phyloP scores from a whole-genome alignment of 768 basidiomycete species.

The Lactifluus echinatus region DNA sequence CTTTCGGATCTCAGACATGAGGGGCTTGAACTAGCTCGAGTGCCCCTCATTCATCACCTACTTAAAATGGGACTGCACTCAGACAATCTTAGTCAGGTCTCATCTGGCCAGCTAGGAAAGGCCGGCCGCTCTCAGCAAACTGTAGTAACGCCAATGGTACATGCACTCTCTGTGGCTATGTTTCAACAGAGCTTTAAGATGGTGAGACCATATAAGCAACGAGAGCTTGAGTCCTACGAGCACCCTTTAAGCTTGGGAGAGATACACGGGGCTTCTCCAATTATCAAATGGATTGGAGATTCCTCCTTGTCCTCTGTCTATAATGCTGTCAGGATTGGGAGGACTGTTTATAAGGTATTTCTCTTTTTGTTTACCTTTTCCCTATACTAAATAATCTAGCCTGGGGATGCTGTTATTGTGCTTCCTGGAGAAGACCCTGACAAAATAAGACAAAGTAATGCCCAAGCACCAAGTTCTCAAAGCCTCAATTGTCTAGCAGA shows the following conservation, averaged over 20 bases:
- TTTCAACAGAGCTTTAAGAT: slow-evolving; percentile 4
- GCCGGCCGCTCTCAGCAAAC: background rate
- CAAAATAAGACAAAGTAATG: slow-evolving; percentile 33
- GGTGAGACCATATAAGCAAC: background rate
- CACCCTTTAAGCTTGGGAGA: background rate
- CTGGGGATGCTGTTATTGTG: slow-evolving; percentile 58
- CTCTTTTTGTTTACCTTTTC: background rate
- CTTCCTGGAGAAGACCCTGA: slow-evolving; percentile 46
- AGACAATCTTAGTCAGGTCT: background rate
- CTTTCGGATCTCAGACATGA: background rate
- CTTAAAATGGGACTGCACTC: slow-evolving; percentile 17
- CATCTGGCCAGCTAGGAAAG: background rate
- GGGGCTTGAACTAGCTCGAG: background rate
- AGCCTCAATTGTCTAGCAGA: slow-evolving; percentile 51
- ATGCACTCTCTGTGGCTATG: background rate
- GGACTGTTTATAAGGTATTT: slow-evolving; percentile 43
- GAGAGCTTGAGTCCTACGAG: background rate
- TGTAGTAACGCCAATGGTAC: slow-evolving; percentile 9
- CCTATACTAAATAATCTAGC: slow-evolving; percentile 28
- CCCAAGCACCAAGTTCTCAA: slow-evolving; percentile 32
- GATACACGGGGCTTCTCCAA: slow-evolving; percentile 27
- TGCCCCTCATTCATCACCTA: background rate
- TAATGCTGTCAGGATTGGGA: slow-evolving; percentile 43
- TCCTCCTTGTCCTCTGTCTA: background rate
- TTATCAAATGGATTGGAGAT: slow-evolving; percentile 9